Evolutionary conservation across 228 moss, liverwort and hornwort species (phyloP).

Genomic region (Sphagnum fallax): DNA sequence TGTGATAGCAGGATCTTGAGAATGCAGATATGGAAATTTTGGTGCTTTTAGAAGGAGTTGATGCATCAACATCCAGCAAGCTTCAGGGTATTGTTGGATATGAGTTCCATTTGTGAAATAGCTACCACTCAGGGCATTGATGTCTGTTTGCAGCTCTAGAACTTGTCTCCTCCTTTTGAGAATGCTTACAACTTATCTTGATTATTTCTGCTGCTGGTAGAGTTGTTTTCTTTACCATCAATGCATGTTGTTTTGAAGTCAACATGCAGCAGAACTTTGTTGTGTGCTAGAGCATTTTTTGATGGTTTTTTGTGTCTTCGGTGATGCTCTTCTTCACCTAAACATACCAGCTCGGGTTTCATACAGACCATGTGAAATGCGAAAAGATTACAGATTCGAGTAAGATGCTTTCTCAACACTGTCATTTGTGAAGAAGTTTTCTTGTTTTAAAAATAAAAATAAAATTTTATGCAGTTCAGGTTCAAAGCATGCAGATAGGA

Average conservation of each 20-base stretch:
- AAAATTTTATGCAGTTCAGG: too few species aligned
- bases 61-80: conserved; percentile 93
- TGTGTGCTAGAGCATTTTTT: neutral
- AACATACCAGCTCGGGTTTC: conserved; percentile 48
- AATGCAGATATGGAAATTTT: conserved; percentile 82
- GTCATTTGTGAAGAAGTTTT: too few species aligned
- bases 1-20: conserved; percentile 49
- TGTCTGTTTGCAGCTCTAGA: neutral
- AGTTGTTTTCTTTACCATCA: neutral
- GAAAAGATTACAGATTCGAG: conserved; percentile 63
- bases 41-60: conserved; percentile 87
- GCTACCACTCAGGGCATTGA: neutral
- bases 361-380: conserved; percentile 70
- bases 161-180: neutral
- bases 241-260: neutral
- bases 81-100: conserved; percentile 34
- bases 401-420: too few species aligned
- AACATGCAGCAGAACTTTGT: neutral
- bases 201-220: neutral
- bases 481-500: too few species aligned
- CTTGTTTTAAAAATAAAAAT: too few species aligned
- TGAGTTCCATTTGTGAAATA: neutral
- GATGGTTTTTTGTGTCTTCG: neutral
- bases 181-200: neutral
- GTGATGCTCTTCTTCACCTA: too few species aligned